Evolutionary conservation across 768 basidiomycete species (phyloP).

Genomic region (Calocera viscosa): DNA sequence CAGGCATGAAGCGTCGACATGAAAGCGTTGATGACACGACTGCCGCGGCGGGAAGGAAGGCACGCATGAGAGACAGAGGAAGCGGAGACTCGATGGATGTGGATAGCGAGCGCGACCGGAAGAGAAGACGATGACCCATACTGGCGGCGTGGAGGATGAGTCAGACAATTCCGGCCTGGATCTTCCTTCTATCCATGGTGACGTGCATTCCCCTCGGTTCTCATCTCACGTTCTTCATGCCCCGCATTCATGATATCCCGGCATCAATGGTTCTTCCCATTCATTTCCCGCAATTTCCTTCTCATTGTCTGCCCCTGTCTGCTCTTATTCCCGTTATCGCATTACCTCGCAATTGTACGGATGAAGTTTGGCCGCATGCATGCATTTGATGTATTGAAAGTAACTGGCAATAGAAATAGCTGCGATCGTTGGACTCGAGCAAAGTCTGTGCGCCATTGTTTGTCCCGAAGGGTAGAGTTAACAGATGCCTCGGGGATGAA

Average conservation of each 20-base stretch:
- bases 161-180: background rate
- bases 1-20: background rate
- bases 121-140: background rate
- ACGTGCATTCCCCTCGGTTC: background rate
- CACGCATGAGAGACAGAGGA: background rate
- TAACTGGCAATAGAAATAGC: background rate
- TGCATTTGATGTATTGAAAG: background rate
- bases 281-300: background rate
- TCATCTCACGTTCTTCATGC: background rate
- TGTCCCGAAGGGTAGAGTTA: too few species aligned
- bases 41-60: background rate
- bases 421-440: too few species aligned
- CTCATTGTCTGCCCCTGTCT: background rate
- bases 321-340: background rate
- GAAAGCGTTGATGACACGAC: background rate
- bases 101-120: background rate
- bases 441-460: too few species aligned
- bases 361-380: background rate
- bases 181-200: background rate
- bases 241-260: constrained; percentile 1
- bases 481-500: too few species aligned
- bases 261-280: background rate
- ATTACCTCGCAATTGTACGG: constrained; percentile 3
- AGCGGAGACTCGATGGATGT: background rate
- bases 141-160: background rate